A percentile compares a stretch with the other conserved stretches of the same genome.
phyloP scores from a whole-genome alignment of 2,329 filamentous ascomycete genomes.

The Uncinocarpus reesii region DNA sequence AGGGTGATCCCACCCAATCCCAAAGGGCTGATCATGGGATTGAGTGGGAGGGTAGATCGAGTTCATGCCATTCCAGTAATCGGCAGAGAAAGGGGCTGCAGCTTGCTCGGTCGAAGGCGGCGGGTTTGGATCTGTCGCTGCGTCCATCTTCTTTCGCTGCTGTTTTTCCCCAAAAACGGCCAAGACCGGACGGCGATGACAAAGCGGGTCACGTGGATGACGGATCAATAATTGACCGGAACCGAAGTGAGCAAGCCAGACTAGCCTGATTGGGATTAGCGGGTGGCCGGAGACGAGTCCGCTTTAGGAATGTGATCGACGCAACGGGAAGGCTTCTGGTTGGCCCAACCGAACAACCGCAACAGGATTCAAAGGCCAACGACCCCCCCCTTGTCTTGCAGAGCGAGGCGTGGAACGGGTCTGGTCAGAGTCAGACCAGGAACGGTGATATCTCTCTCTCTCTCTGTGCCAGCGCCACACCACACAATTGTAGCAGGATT shows the following conservation, averaged over 20 bases:
- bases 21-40: conserved; percentile 24
- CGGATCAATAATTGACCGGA: not conserved
- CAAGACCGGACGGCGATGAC: too few relatives aligned
- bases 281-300: not conserved
- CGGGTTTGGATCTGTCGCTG: conserved; percentile 4
- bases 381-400: too few relatives aligned
- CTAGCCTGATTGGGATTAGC: conserved; percentile 8
- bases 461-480: not conserved
- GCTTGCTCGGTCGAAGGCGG: not conserved
- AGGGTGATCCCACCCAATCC: conserved; percentile 32
- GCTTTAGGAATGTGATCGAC: not conserved
- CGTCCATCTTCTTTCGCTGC: not conserved
- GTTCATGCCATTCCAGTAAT: conserved; percentile 33
- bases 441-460: not conserved
- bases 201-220: not conserved
- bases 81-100: conserved; percentile 21
- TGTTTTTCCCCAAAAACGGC: not conserved
- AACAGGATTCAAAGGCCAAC: too few relatives aligned
- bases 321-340: not conserved
- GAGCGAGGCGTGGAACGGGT: too few relatives aligned
- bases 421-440: too few relatives aligned
- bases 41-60: conserved; percentile 23
- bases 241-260: not conserved
- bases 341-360: too few relatives aligned
- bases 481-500: not conserved